A percentile compares a stretch with the other conserved stretches of the same genome.
Conservation (phyloP, 192 early-diverging fungal species). For the Jimgerdemannia flammicorona region DNA sequence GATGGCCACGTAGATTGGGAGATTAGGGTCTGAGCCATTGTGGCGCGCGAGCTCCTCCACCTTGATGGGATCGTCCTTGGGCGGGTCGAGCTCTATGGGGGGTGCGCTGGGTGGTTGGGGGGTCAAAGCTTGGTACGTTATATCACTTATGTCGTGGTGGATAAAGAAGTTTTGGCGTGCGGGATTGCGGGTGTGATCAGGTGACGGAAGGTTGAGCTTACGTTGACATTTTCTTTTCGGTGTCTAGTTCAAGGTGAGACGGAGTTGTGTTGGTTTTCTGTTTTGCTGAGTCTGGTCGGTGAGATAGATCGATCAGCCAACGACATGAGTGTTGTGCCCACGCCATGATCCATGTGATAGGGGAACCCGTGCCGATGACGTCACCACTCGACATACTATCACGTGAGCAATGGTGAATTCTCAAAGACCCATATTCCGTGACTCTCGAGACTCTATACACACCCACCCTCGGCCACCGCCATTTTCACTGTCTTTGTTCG, state of each 20-base stretch:
- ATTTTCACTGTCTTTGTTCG: too few relatives aligned
- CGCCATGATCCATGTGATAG: too few relatives aligned
- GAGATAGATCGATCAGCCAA: background rate
- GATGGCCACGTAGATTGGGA: conserved; percentile 77
- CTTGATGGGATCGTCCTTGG: conserved; percentile 41
- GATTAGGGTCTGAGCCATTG: conserved; percentile 53
- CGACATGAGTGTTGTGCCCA: background rate
- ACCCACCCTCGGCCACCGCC: too few relatives aligned
- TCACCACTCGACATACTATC: too few relatives aligned
- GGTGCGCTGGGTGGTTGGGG: background rate
- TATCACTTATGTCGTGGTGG: background rate
- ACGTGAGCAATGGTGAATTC: too few relatives aligned
- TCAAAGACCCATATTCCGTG: too few relatives aligned
- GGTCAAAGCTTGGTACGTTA: too few relatives aligned
- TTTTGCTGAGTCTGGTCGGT: background rate
- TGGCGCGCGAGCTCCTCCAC: conserved; percentile 54
- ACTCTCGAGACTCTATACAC: too few relatives aligned
- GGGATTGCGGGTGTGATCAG: too few relatives aligned
- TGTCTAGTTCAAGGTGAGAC: too few relatives aligned
- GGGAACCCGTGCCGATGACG: too few relatives aligned
- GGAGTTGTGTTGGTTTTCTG: background rate
- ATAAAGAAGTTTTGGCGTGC: background rate
- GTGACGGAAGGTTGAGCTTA: too few relatives aligned
- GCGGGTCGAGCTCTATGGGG: conserved; percentile 3
- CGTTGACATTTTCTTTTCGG: background rate